Conservation (phyloP, 2,329 filamentous ascomycete species). For the Fusarium newnesense region DNA sequence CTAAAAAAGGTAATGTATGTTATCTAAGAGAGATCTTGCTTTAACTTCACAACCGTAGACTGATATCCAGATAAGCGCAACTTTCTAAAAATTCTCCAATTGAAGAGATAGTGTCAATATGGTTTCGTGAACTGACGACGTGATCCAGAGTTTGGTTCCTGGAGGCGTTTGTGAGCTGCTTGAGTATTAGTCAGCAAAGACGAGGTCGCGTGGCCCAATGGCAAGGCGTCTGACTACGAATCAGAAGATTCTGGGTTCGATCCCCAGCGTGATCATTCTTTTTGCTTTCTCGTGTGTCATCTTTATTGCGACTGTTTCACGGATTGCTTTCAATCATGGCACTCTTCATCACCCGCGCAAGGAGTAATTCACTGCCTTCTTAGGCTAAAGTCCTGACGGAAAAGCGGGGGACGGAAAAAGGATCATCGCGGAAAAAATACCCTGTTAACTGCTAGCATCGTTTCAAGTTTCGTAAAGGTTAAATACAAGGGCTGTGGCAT, state of each 20-base stretch:
- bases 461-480: slow-evolving; percentile 7
- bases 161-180: accelerated
- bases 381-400: slow-evolving; percentile 6
- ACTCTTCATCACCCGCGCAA: accelerated
- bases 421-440: slow-evolving; percentile 7
- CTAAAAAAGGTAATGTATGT: too few relatives aligned
- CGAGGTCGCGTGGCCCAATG: slow-evolving; percentile 30
- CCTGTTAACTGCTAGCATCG: neutral
- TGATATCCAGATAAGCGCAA: accelerated
- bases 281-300: neutral
- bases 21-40: neutral
- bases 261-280: slow-evolving; percentile 30
- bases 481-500: neutral
- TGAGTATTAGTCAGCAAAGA: neutral
- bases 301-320: accelerated
- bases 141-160: accelerated
- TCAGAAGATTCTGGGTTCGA: slow-evolving; percentile 38
- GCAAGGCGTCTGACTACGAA: slow-evolving; percentile 37
- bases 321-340: accelerated
- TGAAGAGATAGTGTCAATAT: accelerated
- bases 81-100: accelerated
- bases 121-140: neutral
- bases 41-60: accelerated
- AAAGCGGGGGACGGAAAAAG: slow-evolving; percentile 4
- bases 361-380: neutral